A percentile compares a stretch with the other conserved stretches of the same genome.
Evolutionary conservation across 176 grass and related monocot genomes (phyloP).

Genomic region (Zizania latifolia): DNA sequence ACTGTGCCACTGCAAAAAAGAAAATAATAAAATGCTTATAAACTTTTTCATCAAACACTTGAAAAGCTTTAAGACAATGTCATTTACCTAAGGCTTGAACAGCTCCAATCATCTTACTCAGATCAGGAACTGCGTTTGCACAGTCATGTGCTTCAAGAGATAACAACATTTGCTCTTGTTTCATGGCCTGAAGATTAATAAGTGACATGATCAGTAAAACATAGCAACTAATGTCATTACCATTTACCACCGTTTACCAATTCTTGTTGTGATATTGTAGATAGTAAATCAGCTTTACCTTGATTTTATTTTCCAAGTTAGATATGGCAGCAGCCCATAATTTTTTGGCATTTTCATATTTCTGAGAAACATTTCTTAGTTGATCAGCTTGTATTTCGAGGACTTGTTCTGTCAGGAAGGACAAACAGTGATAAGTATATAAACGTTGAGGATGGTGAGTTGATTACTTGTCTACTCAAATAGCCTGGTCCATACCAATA

Average conservation of each 20-base stretch:
- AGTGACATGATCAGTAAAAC: not conserved
- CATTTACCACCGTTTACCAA: too few species aligned
- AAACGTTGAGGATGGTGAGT: not conserved
- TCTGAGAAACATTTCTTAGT: conserved; percentile 55
- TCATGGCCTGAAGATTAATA: conserved; percentile 60
- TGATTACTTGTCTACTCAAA: not conserved
- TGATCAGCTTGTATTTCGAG: conserved; percentile 41
- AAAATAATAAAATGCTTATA: conserved; percentile 20
- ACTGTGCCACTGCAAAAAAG: conserved; percentile 68
- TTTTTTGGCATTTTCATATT: conserved; percentile 73
- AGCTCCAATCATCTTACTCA: conserved; percentile 87
- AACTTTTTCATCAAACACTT: not conserved
- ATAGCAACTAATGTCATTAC: not conserved
- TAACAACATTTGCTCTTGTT: conserved; percentile 67
- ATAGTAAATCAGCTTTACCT: conserved; percentile 50
- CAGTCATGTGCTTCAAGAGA: conserved; percentile 84
- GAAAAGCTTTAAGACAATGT: not conserved
- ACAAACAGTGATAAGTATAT: not conserved
- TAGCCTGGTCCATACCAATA: conserved; percentile 47
- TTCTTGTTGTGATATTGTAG: not conserved
- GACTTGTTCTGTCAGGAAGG: conserved; percentile 48
- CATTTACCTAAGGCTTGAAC: conserved; percentile 69
- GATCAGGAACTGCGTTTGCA: conserved; percentile 80
- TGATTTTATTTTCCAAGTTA: conserved; percentile 85
- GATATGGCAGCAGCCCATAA: conserved; percentile 62